Evolutionary conservation across 345 rosid species (phyloP).

Genomic region (Brassica nigra): DNA sequence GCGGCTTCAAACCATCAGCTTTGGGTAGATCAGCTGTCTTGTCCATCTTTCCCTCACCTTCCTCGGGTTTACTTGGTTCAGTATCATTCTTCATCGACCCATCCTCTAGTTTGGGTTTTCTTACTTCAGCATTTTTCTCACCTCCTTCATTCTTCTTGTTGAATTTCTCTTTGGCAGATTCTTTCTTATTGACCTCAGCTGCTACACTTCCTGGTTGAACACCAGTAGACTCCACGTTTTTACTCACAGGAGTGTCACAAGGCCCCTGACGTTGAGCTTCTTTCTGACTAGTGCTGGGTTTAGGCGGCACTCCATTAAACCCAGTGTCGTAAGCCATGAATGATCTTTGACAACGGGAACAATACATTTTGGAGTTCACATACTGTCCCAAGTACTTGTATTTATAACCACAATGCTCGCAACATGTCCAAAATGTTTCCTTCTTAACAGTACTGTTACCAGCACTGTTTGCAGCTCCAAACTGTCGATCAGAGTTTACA

Average conservation of each 20-base stretch:
- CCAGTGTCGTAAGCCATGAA: conserved; percentile 56
- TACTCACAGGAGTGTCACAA: conserved; percentile 33
- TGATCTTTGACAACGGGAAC: conserved; percentile 55
- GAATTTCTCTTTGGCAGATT: conserved; percentile 40
- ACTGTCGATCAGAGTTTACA: conserved; percentile 37
- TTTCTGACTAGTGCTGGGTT: conserved; percentile 12
- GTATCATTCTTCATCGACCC: not conserved
- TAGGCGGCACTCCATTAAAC: conserved; percentile 37
- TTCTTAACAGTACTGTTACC: not conserved
- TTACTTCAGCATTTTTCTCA: conserved; percentile 20
- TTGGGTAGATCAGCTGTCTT: conserved; percentile 32
- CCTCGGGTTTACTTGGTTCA: not conserved
- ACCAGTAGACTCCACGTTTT: conserved; percentile 40
- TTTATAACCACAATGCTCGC: conserved; percentile 55
- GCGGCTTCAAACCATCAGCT: conserved; percentile 32
- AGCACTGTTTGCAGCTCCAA: conserved; percentile 29
- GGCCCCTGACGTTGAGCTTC: not conserved
- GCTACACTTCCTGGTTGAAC: conserved; percentile 23
- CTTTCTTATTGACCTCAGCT: conserved; percentile 36
- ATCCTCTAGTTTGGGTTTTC: conserved; percentile 9
- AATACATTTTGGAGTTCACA: conserved; percentile 48
- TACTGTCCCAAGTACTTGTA: conserved; percentile 44
- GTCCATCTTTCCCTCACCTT: not conserved
- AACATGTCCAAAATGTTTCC: conserved; percentile 65
- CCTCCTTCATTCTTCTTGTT: conserved; percentile 32